A percentile compares a stretch with the other conserved stretches of the same genome.
phyloP scores from a whole-genome alignment of 2,329 filamentous ascomycete genomes.

The Aspergillus brunneoviolaceus region DNA sequence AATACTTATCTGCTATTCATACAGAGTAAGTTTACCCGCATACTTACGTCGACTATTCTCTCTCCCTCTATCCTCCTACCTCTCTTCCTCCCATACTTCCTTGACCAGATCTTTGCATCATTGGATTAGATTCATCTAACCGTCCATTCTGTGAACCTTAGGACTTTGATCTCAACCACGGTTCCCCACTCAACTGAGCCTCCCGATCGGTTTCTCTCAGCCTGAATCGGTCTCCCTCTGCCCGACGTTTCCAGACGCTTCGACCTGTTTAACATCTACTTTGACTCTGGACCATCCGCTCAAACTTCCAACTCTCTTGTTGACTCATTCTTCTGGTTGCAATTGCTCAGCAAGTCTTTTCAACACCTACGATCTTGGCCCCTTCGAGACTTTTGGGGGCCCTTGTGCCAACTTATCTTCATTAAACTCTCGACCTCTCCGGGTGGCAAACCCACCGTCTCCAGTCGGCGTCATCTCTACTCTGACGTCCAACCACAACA shows the following conservation, averaged over 20 bases:
- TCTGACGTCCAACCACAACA: slow-evolving; percentile 27
- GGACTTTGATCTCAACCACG: slow-evolving; percentile 3
- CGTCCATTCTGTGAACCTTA: slow-evolving; percentile 7
- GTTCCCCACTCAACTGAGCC: slow-evolving; percentile 6
- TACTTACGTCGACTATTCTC: background rate
- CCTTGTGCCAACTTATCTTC: slow-evolving; percentile 24
- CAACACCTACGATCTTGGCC: slow-evolving; percentile 14
- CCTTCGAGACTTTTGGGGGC: slow-evolving; percentile 25
- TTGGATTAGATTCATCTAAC: slow-evolving; percentile 13
- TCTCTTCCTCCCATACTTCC: background rate
- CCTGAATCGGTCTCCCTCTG: background rate
- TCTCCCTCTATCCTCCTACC: background rate
- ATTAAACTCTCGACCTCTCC: slow-evolving; percentile 30
- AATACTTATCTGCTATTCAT: background rate
- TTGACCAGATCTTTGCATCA: slow-evolving; percentile 1
- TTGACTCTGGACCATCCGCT: slow-evolving; percentile 12
- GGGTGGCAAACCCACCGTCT: slow-evolving; percentile 30
- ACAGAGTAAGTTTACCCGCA: slow-evolving; percentile 8
- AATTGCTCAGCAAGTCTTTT: background rate
- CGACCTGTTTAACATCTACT: slow-evolving; percentile 11
- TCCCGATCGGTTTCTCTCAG: background rate
- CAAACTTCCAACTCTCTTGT: background rate
- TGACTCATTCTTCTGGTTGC: slow-evolving; percentile 1
- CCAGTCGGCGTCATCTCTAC: slow-evolving; percentile 20
- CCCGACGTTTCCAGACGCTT: slow-evolving; percentile 32